Percentiles rank a stretch among this genome's conserved stretches.
phyloP scores from a whole-genome alignment of 73 alveolate genomes.

The Blepharisma stoltei region DNA sequence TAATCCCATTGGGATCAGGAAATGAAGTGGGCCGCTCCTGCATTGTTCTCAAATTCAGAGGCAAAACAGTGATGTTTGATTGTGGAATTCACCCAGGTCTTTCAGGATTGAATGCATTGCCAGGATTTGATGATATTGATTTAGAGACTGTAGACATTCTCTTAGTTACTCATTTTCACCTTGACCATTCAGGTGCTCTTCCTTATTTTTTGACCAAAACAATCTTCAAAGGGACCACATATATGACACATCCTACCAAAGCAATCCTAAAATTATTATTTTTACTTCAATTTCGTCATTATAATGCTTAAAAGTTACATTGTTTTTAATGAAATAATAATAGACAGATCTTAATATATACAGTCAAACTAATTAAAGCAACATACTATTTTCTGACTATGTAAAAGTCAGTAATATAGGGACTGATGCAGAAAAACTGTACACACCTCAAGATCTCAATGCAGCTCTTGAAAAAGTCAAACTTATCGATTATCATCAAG shows the following conservation, averaged over 20 bases:
- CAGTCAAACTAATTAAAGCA: too few species aligned
- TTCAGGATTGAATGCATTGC: constrained; percentile 88
- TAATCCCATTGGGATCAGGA: constrained; percentile 97
- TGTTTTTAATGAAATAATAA: constrained; percentile 39
- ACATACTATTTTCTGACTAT: constrained; percentile 84
- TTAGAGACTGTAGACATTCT: constrained; percentile 85
- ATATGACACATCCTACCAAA: constrained; percentile 99
- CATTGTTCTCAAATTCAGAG: constrained; percentile 84
- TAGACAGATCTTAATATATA: constrained; percentile 29
- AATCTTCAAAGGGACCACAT: constrained; percentile 95
- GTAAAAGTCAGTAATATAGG: constrained; percentile 89
- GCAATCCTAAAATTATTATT: constrained; percentile 92
- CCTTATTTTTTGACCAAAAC: constrained; percentile 97
- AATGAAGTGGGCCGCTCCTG: constrained; percentile 98
- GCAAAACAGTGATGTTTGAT: constrained; percentile 90
- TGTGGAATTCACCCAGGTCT: constrained; percentile 98
- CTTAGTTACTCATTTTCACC: constrained; percentile 96
- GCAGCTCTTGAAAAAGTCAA: constrained; percentile 84
- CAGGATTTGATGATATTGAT: constrained; percentile 92
- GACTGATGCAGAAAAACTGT: constrained; percentile 75
- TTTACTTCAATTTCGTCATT: too few species aligned
- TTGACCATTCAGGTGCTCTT: constrained; percentile 97
- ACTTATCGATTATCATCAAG: constrained; percentile 94
- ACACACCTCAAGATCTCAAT: constrained; percentile 81
- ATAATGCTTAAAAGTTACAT: too few species aligned